Evolutionary conservation across 2,329 filamentous ascomycete species (phyloP).

Genomic region (Furcasterigmium furcatum): DNA sequence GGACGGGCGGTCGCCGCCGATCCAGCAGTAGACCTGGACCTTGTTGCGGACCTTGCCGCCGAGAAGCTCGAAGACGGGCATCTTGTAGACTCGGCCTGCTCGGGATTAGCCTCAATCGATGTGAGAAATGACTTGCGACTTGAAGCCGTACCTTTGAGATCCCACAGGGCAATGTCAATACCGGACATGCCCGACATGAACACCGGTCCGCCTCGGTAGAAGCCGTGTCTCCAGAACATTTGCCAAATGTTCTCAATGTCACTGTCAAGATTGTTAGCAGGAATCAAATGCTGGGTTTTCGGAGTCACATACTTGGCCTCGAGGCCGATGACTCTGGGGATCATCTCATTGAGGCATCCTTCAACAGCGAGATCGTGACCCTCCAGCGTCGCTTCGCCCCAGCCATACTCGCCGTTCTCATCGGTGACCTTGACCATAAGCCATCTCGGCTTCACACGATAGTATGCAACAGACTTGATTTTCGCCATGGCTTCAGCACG

Average conservation of each 20-base stretch:
- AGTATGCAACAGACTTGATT: slow-evolving; percentile 62
- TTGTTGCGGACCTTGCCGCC: slow-evolving; percentile 64
- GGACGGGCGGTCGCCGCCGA: slow-evolving; percentile 61
- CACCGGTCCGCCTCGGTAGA: slow-evolving; percentile 68
- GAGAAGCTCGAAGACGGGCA: slow-evolving; percentile 63
- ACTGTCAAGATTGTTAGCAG: slow-evolving; percentile 28
- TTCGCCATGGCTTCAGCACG: slow-evolving; percentile 27
- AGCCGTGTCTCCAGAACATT: slow-evolving; percentile 58
- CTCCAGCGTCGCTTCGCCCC: slow-evolving; percentile 66
- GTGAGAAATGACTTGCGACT: slow-evolving; percentile 15
- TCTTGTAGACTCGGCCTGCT: slow-evolving; percentile 20
- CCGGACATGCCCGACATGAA: slow-evolving; percentile 71
- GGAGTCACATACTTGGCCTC: slow-evolving; percentile 54
- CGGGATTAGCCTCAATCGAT: not conserved
- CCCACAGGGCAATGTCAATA: slow-evolving; percentile 70
- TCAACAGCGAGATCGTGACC: slow-evolving; percentile 65
- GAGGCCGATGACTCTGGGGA: slow-evolving; percentile 51
- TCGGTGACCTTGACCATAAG: slow-evolving; percentile 67
- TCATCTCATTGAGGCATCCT: slow-evolving; percentile 60
- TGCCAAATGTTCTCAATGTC: slow-evolving; percentile 73
- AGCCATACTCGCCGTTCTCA: slow-evolving; percentile 54
- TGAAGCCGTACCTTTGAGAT: slow-evolving; percentile 55
- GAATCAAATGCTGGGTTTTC: not conserved
- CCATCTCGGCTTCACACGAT: slow-evolving; percentile 65
- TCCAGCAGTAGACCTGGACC: slow-evolving; percentile 66